Evolutionary conservation across 768 basidiomycete species (phyloP), one percentile per base, ranked within the genome.

Genomic region (Suillus occidentalis): DNA sequence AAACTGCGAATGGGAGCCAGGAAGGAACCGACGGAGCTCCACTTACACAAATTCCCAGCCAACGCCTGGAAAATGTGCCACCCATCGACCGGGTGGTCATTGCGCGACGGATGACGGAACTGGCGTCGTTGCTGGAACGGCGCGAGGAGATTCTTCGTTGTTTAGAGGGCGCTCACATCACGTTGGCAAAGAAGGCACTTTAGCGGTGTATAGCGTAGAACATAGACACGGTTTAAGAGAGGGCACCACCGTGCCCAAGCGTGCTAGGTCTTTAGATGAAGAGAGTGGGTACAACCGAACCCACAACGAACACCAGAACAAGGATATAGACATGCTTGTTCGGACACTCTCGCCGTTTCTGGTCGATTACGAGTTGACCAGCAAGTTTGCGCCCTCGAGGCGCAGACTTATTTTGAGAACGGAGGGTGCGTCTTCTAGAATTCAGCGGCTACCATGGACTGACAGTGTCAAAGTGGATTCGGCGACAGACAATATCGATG

Each of bases 161-260:
- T 22, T 81, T 96, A 20, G 94, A 97, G 79, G 82, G 87, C 4
- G 93, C 93, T 4, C 93, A 95, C 70, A 84, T 94, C 73, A 85
- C 83, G 60, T 79, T 95, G 36, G 92, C 91, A 0, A 80, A 80
- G 60, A 88, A 85, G 63, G 81, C 83, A 0, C 75, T 93, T 67
- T 76, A 5, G 85, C 85, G 12, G 89, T 88, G 2, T 34, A 52
- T 28, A 7, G 28, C 18, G 64, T 69, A 68, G 63, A 68, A 18
- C 25, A 62, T 31, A 47, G 64, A 60, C 36, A 25, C 49, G 20
- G 8, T 4, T 42, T 36, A n/a, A 47, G n/a, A 6, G 47, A 34
- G 12, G 43, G 58, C 53, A 20, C 53, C 40, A 10, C 43, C 20
- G n/a, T 22, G 42, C 14, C 55, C 2, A n/a, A 10, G n/a, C 39